These are phyloP conservation scores for Mytilinidion resinicola DNA, from an alignment of 495 filamentous ascomycete genomes.

Conservation along the genomic window DNA sequence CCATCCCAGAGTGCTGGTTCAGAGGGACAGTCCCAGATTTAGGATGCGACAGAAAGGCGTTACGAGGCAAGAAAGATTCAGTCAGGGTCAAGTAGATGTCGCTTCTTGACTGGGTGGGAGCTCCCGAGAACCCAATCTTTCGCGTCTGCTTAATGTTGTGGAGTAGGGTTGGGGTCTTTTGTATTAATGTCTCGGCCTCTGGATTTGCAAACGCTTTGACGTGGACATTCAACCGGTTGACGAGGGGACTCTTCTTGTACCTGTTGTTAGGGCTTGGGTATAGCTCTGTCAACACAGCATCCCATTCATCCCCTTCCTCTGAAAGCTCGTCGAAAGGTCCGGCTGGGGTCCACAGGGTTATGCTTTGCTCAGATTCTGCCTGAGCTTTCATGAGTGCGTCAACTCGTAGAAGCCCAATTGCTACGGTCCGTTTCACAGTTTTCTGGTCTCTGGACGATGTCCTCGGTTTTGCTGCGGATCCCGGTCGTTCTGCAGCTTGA, in stretches of 20 bases:
- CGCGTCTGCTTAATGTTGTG: conserved; percentile 71
- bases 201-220: conserved; percentile 66
- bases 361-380: conserved; percentile 65
- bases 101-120: conserved; percentile 76
- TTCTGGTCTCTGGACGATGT: conserved; percentile 34
- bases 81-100: conserved; percentile 90
- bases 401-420: conserved; percentile 74
- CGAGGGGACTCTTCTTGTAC: conserved; percentile 62
- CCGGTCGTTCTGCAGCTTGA: conserved; percentile 21
- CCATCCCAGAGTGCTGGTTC: conserved; percentile 52
- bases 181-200: conserved; percentile 73
- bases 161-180: conserved; percentile 79
- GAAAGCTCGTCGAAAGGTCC: conserved; percentile 41
- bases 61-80: conserved; percentile 64
- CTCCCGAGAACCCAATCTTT: conserved; percentile 93
- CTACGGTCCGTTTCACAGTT: conserved; percentile 60
- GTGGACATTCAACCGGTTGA: conserved; percentile 69
- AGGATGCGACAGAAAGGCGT: conserved; percentile 74
- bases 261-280: conserved; percentile 64
- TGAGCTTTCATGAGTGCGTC: conserved; percentile 70
- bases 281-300: conserved; percentile 66
- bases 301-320: conserved; percentile 55
- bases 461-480: conserved; percentile 41
- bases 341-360: conserved; percentile 71
- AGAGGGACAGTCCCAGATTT: conserved; percentile 68